Evolutionary conservation across 495 filamentous ascomycete species (phyloP).

Genomic region (Paragyromitra xinjiangensis): DNA sequence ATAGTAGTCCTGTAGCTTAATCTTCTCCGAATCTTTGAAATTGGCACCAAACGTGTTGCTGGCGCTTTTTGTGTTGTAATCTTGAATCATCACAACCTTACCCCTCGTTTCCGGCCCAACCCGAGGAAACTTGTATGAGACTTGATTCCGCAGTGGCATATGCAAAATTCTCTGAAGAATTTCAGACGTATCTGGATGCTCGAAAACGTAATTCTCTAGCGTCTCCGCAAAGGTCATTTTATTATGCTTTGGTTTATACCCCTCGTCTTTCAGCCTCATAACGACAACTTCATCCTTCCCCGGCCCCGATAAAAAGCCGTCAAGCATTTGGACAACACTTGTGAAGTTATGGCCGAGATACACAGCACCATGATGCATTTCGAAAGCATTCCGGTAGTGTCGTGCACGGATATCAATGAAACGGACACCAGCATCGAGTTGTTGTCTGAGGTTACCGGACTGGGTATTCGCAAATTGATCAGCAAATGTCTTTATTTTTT

Average conservation of each 20-base stretch:
- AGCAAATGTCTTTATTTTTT: background rate
- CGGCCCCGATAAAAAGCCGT: conserved; percentile 51
- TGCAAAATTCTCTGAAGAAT: conserved; percentile 48
- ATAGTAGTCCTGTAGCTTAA: conserved; percentile 46
- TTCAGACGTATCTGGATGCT: conserved; percentile 38
- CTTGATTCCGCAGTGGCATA: conserved; percentile 29
- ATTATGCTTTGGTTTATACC: conserved; percentile 30
- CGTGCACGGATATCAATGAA: conserved; percentile 58
- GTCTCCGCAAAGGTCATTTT: conserved; percentile 53
- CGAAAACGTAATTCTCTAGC: conserved; percentile 52
- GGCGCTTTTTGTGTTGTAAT: conserved; percentile 47
- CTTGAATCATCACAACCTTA: conserved; percentile 57
- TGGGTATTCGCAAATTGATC: conserved; percentile 49
- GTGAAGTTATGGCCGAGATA: conserved; percentile 54
- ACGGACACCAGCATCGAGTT: conserved; percentile 55
- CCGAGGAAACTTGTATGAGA: conserved; percentile 41
- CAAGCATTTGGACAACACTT: conserved; percentile 47
- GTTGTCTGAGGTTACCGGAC: conserved; percentile 46
- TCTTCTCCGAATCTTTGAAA: conserved; percentile 6
- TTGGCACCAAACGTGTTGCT: conserved; percentile 10
- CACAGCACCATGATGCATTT: conserved; percentile 55
- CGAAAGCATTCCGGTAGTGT: conserved; percentile 57
- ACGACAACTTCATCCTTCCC: conserved; percentile 44
- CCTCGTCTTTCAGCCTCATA: conserved; percentile 58
- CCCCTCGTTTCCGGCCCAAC: conserved; percentile 51